These are phyloP conservation scores for Fraxinus nigra DNA, from an alignment of 305 asterid genomes.

Conservation along the genomic window DNA sequence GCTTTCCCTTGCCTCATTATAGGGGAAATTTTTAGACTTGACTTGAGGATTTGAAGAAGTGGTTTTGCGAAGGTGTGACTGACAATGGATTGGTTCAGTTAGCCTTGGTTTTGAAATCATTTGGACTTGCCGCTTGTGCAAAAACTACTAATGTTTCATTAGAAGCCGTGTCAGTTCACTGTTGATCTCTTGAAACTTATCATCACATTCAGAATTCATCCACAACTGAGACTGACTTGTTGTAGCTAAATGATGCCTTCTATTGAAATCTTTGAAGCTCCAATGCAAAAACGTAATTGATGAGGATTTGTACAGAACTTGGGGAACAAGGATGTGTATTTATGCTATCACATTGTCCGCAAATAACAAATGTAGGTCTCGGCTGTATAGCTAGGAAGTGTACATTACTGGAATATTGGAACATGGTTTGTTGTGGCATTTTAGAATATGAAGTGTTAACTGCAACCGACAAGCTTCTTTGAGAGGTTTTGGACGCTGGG, in stretches of 20 bases:
- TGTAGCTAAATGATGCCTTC: not conserved
- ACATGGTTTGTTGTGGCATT: conserved; percentile 42
- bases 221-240: not conserved
- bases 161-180: not conserved
- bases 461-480: conserved; percentile 33
- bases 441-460: conserved; percentile 29
- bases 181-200: not conserved
- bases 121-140: not conserved
- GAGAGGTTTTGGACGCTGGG: conserved; percentile 33
- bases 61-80: not conserved
- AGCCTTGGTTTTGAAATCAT: not conserved
- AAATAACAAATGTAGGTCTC: conserved; percentile 38
- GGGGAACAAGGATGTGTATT: conserved; percentile 35
- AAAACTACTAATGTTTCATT: not conserved
- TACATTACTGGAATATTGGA: conserved; percentile 34
- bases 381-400: conserved; percentile 34
- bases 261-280: not conserved
- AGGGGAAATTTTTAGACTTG: not conserved
- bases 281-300: not conserved
- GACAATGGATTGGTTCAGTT: not conserved
- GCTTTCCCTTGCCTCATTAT: no score
- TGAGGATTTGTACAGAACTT: conserved; percentile 12
- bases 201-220: not conserved
- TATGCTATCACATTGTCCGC: conserved; percentile 40
- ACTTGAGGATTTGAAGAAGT: not conserved